Base-by-base conservation (phyloP, 169 alveolate genomes). In the Plasmodium sp. region DNA sequence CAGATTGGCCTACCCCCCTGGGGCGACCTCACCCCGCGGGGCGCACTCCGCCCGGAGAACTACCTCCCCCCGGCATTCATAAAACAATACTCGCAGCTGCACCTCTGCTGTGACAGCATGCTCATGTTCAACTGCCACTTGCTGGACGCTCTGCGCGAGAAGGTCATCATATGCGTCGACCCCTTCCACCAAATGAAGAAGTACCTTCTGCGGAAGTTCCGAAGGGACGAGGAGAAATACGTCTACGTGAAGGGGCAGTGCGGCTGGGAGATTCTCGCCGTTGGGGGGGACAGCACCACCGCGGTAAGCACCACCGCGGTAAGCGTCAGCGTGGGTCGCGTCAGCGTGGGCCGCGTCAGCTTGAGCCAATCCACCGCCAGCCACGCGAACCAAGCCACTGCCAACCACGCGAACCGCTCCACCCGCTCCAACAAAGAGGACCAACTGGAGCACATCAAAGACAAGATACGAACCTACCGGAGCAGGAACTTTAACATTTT, bases 81-180 rank as follows among this genome's bases (percentile, higher is more conserved):
- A 71, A 51, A 56, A 31, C 5, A 33, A n/a, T 86, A 86, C 34
- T 58, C 22, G 18, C 22, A 71, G 67, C 22, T 86, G 18, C n/a
- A 86, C 4, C 71, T 86, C n/a, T 86, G 93, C 18, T 54, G 67
- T 9, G 93, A 86, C 43, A 54, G 31, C 18, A 86, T 86, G 93
- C 43, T 86, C n/a, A 86, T 86, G 81, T 86, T 75, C 31, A 75
- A 75, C 16, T 86, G 93, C 34, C 62, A 86, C 48, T 6, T 58
- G 48, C 31, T 86, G 22, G 93, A 86, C 18, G 33, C 9, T 34
- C 22, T 77, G 18, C 80, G 75, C 2, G 85, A 86, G n/a, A 86
- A 86, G 39, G 31, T 86, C 58, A 54, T 75, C 9, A 74, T 86
- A 36, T 86, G 93, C 81, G n/a, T 86, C n/a, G 93, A 86, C 43